Evolutionary conservation across 371 early-diverging fungal species (phyloP).

Genomic region (Mucor indicus): DNA sequence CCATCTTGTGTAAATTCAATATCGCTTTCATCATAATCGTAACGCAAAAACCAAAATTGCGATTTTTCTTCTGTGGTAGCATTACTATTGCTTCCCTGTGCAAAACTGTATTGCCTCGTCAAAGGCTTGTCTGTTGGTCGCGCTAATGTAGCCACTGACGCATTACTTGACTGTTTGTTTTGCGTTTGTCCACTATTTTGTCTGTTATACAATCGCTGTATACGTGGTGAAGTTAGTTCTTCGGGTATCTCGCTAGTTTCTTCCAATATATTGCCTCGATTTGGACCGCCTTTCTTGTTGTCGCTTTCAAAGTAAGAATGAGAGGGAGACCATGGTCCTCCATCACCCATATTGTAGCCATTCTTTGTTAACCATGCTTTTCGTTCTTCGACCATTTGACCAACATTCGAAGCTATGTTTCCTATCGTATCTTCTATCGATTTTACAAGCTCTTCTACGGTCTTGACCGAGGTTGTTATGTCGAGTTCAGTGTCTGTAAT

Average conservation of each 20-base stretch:
- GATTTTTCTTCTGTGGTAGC: slow-evolving; percentile 10
- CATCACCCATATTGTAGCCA: slow-evolving; percentile 9
- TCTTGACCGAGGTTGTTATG: slow-evolving; percentile 14
- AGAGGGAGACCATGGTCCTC: slow-evolving; percentile 9
- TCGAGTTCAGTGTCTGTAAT: slow-evolving; percentile 25
- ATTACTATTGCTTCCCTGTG: no score
- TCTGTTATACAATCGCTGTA: slow-evolving; percentile 11
- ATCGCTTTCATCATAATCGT: slow-evolving; percentile 74
- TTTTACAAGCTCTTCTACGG: slow-evolving; percentile 2
- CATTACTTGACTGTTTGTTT: no score
- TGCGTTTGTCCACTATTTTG: no score
- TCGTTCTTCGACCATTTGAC: slow-evolving; percentile 37
- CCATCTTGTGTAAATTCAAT: slow-evolving; percentile 79
- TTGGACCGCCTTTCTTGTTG: no score
- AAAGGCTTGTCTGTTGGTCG: slow-evolving; percentile 1
- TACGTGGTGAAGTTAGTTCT: not conserved
- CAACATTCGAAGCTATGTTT: slow-evolving; percentile 17
- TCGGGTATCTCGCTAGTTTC: slow-evolving; percentile 4
- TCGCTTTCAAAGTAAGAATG: slow-evolving; percentile 8
- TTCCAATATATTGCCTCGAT: not conserved
- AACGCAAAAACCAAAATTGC: slow-evolving; percentile 53
- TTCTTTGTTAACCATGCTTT: slow-evolving; percentile 31
- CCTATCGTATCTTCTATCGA: slow-evolving; percentile 11
- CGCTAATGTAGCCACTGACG: no score
- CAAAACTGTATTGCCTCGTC: slow-evolving; percentile 18